Evolutionary conservation across 1,139 yeast species (phyloP), one percentile per base, ranked within the genome.

Genomic region (Eremothecium coryli): DNA sequence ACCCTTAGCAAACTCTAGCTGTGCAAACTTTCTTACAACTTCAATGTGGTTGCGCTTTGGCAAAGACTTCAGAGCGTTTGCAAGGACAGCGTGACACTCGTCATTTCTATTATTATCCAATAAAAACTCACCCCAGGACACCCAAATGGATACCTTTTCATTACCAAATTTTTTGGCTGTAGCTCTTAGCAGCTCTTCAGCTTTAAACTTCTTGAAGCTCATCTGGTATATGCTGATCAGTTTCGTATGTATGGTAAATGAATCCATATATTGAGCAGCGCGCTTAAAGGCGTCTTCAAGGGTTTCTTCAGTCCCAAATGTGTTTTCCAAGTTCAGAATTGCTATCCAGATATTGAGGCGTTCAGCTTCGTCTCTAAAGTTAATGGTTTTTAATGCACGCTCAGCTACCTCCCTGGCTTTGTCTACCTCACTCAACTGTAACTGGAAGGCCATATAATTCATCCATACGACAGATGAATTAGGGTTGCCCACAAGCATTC

Each of bases 361-460:
- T 58, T 90, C 98, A 50, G 76, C 79, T 59, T 93, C 98, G 54
- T 88, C 96, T 52, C 96, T 75, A 64, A 79, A 85, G 53, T 74
- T 77, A 48, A 90, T 90, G 7, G 93, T 80, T 64, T 82, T 84
- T 52, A 90, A 70, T 4, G 97, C 98, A 45, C 98, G 75, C 51
- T 81, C 82, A 31, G 84, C 97, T 47, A 90, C 75, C 58, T 84
- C 95, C 49, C 98, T 76, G 9, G 97, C 96, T 61, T 82, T 85
- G 36, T 88, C 96, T 40, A 86, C 66, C 58, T 90, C 98, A 65
- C 95, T 82, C 45, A 90, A 68, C 60, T 88, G 95, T 46, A 90
- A 70, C 62, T 86, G 95, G 81, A 88, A 90, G 3, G 97, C 90
- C 96, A 93, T 90, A 61, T 82, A 90, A 61, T 88, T 85, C 85